A percentile compares a stretch with the other conserved stretches of the same genome.
phyloP scores from a whole-genome alignment of 371 early-diverging fungal species.

The Chytridium lagenaria region DNA sequence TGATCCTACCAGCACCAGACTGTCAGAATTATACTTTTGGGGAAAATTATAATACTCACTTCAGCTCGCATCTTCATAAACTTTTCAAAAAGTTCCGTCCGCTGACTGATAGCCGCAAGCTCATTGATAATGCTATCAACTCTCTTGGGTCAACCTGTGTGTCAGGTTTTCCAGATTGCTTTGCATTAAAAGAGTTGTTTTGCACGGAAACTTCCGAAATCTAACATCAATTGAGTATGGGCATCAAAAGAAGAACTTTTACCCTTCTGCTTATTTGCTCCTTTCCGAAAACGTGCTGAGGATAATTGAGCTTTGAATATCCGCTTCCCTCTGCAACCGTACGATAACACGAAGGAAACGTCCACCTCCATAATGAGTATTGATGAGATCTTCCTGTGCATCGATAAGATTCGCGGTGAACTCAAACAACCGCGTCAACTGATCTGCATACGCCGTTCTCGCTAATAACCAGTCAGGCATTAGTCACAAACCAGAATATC shows the following conservation, averaged over 20 bases:
- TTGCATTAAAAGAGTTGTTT: conserved; percentile 25
- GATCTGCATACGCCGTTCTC: conserved; percentile 66
- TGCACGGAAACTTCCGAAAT: conserved; percentile 21
- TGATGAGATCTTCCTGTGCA: conserved; percentile 81
- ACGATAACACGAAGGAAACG: conserved; percentile 87
- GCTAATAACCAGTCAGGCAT: background rate
- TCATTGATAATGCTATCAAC: conserved; percentile 76
- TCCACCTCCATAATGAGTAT: conserved; percentile 82
- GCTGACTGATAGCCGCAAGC: conserved; percentile 78
- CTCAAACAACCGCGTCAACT: conserved; percentile 85
- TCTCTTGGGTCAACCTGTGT: conserved; percentile 72
- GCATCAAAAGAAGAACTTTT: background rate
- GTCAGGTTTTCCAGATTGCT: conserved; percentile 35
- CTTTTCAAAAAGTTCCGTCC: conserved; percentile 74
- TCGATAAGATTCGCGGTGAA: conserved; percentile 84
- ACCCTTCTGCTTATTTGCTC: conserved; percentile 71
- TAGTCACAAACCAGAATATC: background rate
- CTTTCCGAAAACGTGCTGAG: conserved; percentile 79
- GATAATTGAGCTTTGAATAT: conserved; percentile 74
- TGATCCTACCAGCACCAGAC: too few species aligned
- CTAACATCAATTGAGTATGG: background rate
- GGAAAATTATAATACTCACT: background rate
- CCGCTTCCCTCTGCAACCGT: conserved; percentile 84
- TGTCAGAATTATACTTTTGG: conserved; percentile 7
- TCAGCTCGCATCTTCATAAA: conserved; percentile 69